Evolutionary conservation across 202 grass and related monocot species (phyloP).

Genomic region (Sporobolus alterniflorus): DNA sequence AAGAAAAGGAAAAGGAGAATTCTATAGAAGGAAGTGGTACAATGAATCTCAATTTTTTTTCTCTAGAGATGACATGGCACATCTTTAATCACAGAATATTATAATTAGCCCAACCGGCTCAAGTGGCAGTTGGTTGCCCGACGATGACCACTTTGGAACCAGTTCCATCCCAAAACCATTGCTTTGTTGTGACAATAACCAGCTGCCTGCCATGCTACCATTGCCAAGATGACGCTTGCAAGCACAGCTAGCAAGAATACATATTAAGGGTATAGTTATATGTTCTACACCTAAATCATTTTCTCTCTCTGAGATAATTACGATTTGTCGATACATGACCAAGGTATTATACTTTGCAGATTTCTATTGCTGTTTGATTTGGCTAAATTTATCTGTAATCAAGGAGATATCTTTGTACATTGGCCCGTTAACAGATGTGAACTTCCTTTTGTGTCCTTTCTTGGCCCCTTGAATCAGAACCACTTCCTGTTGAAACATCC

Average conservation of each 20-base stretch:
- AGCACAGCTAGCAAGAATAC: not conserved
- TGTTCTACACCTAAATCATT: not conserved
- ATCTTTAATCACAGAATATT: not conserved
- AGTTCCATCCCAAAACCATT: not conserved
- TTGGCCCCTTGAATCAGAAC: not conserved
- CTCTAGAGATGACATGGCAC: not conserved
- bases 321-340: not conserved
- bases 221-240: not conserved
- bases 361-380: not conserved
- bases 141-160: not conserved
- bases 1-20: not conserved
- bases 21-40: not conserved
- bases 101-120: not conserved
- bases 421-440: conserved; percentile 38
- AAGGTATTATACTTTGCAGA: not conserved
- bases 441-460: conserved; percentile 34
- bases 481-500: conserved; percentile 29
- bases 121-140: not conserved
- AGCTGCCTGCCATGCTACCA: not conserved
- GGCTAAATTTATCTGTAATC: not conserved
- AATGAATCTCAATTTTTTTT: not conserved
- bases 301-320: not conserved
- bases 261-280: no score
- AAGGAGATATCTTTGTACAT: conserved; percentile 12
- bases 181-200: not conserved